Evolutionary conservation across 345 rosid species (phyloP).

Genomic region (Mangifera indica): DNA sequence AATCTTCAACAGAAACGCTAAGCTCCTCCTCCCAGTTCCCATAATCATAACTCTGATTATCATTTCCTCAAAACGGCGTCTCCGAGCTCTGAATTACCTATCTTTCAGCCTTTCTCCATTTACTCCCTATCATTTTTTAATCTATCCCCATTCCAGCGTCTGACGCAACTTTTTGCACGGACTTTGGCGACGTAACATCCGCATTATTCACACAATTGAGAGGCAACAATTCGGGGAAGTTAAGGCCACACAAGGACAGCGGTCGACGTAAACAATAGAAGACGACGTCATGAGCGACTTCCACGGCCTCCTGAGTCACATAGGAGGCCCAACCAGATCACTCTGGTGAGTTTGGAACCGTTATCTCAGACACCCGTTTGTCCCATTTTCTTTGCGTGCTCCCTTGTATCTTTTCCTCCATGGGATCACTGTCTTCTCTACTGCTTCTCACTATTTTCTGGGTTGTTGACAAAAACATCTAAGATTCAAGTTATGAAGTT

Average conservation of each 20-base stretch:
- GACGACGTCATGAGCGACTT: constrained; percentile 82
- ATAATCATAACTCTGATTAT: neutral
- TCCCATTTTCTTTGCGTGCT: constrained; percentile 87
- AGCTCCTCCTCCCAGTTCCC: constrained; percentile 27
- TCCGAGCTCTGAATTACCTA: neutral
- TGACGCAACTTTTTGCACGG: constrained; percentile 71
- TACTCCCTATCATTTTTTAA: constrained; percentile 35
- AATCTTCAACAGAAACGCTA: constrained; percentile 71
- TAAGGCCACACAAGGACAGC: constrained; percentile 33
- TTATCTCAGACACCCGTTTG: constrained; percentile 86
- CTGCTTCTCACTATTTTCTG: constrained; percentile 8
- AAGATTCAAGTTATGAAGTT: too few species aligned
- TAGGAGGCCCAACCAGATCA: constrained; percentile 85
- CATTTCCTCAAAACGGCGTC: constrained; percentile 15
- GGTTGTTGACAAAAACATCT: too few species aligned
- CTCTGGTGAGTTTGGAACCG: constrained; percentile 65
- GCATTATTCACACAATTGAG: constrained; percentile 22
- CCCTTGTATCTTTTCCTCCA: constrained; percentile 46
- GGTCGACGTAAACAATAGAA: constrained; percentile 59
- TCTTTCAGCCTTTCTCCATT: neutral
- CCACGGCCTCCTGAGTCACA: constrained; percentile 65
- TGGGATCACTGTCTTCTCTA: constrained; percentile 23
- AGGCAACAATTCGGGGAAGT: constrained; percentile 59
- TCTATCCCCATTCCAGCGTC: constrained; percentile 92
- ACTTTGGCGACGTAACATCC: constrained; percentile 52